These are phyloP conservation scores for Alternaria sp. DNA, from an alignment of 2,329 filamentous ascomycete species.

Conservation along the genomic window DNA sequence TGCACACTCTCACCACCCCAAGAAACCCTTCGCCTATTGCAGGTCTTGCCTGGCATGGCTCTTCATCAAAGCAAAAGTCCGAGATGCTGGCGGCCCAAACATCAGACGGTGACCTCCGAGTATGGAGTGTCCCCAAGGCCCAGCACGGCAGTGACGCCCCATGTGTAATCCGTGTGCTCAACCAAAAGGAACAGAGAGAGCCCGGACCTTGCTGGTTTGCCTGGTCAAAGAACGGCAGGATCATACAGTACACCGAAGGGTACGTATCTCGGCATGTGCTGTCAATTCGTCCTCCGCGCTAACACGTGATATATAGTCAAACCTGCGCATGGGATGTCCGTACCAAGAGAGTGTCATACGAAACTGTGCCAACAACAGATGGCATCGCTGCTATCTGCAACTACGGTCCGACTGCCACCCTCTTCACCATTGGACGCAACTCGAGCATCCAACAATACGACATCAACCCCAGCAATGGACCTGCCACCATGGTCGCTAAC, in stretches of 20 bases:
- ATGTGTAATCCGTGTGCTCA: slow-evolving; percentile 86
- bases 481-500: slow-evolving; percentile 79
- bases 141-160: slow-evolving; percentile 73
- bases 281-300: slow-evolving; percentile 18
- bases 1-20: slow-evolving; percentile 88
- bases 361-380: slow-evolving; percentile 83
- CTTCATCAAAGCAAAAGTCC: slow-evolving; percentile 92
- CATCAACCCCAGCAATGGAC: slow-evolving; percentile 69
- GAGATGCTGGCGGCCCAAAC: slow-evolving; percentile 97
- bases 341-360: slow-evolving; percentile 95
- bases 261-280: slow-evolving; percentile 58
- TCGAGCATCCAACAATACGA: slow-evolving; percentile 96
- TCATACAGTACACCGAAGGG: slow-evolving; percentile 91
- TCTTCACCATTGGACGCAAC: slow-evolving; percentile 89
- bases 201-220: slow-evolving; percentile 91
- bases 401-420: slow-evolving; percentile 85
- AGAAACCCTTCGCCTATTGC: slow-evolving; percentile 86
- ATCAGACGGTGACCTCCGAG: slow-evolving; percentile 86
- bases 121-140: slow-evolving; percentile 94
- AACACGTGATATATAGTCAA: slow-evolving; percentile 60
- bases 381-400: slow-evolving; percentile 82
- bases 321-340: slow-evolving; percentile 96
- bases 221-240: slow-evolving; percentile 97
- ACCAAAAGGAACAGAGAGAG: slow-evolving; percentile 74
- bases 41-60: slow-evolving; percentile 91